Base-by-base conservation (phyloP, 805 yeast genomes). In the Metschnikowia shivogae region DNA sequence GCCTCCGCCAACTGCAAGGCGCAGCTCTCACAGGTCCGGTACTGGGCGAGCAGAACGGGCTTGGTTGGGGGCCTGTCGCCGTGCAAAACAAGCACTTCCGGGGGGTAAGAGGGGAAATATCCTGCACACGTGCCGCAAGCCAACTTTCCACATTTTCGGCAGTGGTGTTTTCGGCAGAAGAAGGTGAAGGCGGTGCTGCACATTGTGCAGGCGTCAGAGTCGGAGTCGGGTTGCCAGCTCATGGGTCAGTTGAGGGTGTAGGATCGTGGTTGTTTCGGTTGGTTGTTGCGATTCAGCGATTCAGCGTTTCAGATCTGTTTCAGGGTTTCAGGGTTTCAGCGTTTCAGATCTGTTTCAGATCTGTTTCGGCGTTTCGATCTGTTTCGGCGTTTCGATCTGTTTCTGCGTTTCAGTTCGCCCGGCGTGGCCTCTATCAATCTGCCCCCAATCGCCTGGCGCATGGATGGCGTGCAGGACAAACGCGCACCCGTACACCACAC, bases 111-210 rank as follows among this genome's bases (percentile, higher is more conserved):
- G 6, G 78, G 71, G 34, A 64, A 62, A 19, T 76, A 70, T 7
- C 67, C 59, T 6, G 92, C 81, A 57, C 96, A 88, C 33, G 60
- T 56, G 27, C 80, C 83, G 63, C 96, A 88, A 13, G 84, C 86
- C 0, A 89, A 83, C 29, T 80, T 70, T 3, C 96, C 96, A 65
- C 96, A 88, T 47, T 70, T 73, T 42, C 93, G 72, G 62, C 96
- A 88, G 61, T 88, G 96, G 64, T 88, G 96, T 45, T 89, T 74
- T 46, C 96, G 73, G 59, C 70, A 77, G 61, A 84, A 81, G 45
- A 86, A 63, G 2, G 82, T 70, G 65, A 81, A 88, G 33, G 52
- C 44, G 0, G 60, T 48, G 27, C 59, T 57, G 61, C 96, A 88
- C 4, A 80, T 55, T 17, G 72, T 71, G 58, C 96, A 88, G 2